Base-by-base conservation (phyloP, 176 grass and related monocot species). In the Ensete ventricosum region DNA sequence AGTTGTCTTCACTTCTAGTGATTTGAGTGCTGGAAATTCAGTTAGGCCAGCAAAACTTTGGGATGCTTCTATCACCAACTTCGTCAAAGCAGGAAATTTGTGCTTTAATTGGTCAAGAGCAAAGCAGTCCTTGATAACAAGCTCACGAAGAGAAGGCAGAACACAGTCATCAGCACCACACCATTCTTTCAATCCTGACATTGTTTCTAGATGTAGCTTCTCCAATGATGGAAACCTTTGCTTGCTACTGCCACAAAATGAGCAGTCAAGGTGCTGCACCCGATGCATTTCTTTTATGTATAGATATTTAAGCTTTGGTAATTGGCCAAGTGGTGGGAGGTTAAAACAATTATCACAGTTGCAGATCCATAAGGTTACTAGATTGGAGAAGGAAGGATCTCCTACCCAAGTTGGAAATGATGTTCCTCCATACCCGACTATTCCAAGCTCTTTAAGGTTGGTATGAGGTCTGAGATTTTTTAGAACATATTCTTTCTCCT, bases 161-260 rank as follows among this genome's bases (percentile, higher is more conserved):
- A 2, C 17, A 19, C 77, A 85, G 1, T 0, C 70, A 2, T 73
- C 52, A 50, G 49, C 29, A 3, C 67, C 67, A 13, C 8, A 69
- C 89, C 88, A 87, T 19, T 0, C 53, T 54, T 73, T 2, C 43
- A 91, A 3, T 0, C 1, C 80, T 14, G 0, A 1, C 82, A 88
- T 76, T 26, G 49, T 75, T 21, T 91, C 85, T 58, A 91, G 67
- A 71, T 80, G 69, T 1, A 91, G 52, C 19, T 76, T 88, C 73
- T 83, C 52, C 26, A 91, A 9, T 19, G 54, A 68, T 50, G 26
- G 64, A 75, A 88, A 85, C 24, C 53, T 12, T 9, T 1, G 16
- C 22, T 9, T 26, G 52, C 21, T 60, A n/a, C 7, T n/a, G n/a
- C 81, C 74, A 62, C 78, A 86, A 73, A 84, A 81, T 17, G 1